Conservation (phyloP, 2,329 filamentous ascomycete genomes). For the Hypoxylon sp. region DNA sequence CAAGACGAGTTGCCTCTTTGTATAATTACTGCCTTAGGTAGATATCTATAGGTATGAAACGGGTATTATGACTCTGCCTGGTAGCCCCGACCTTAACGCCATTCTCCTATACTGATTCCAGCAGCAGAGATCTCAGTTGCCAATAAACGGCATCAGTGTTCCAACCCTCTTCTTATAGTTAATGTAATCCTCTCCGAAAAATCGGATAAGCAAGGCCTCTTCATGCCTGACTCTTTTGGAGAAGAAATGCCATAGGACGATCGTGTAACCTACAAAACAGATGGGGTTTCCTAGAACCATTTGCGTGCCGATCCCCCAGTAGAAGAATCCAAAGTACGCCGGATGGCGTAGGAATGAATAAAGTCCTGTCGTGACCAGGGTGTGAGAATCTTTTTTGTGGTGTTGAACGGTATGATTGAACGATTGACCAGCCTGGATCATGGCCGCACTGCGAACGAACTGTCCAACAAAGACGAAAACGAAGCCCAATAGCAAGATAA, state of each 20-base stretch:
- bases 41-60: neutral
- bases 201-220: constrained; percentile 81
- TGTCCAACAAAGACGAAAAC: constrained; percentile 79
- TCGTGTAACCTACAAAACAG: constrained; percentile 80
- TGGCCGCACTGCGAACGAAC: constrained; percentile 81
- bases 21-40: neutral
- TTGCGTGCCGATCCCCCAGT: constrained; percentile 97
- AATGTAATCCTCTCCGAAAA: constrained; percentile 88
- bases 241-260: constrained; percentile 91
- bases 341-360: constrained; percentile 86
- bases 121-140: constrained; percentile 34
- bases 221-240: constrained; percentile 79
- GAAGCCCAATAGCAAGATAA: constrained; percentile 71
- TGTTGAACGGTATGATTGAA: constrained; percentile 92
- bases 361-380: constrained; percentile 85
- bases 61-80: constrained; percentile 26
- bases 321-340: constrained; percentile 98
- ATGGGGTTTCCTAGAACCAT: constrained; percentile 87
- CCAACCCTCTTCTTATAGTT: constrained; percentile 78
- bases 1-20: constrained; percentile 8
- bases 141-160: constrained; percentile 86
- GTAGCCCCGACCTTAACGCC: constrained; percentile 29
- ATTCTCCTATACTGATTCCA: constrained; percentile 9
- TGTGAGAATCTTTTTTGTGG: constrained; percentile 76
- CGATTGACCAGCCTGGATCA: constrained; percentile 88